These are phyloP conservation scores for Cytospora leucostoma DNA, from an alignment of 2,329 filamentous ascomycete genomes.

Conservation along the genomic window DNA sequence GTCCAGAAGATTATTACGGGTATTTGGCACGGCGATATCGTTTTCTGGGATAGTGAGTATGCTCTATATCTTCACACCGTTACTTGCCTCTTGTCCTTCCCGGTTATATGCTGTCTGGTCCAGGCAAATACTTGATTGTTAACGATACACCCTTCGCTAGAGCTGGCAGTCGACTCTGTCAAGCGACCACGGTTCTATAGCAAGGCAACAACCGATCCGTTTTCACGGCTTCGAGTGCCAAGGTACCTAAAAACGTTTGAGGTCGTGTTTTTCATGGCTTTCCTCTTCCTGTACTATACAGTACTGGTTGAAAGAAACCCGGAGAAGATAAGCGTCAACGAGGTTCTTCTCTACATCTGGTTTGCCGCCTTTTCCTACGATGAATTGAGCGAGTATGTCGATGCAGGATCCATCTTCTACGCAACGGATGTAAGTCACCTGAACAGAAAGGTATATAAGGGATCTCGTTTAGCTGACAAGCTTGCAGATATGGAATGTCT, in stretches of 20 bases:
- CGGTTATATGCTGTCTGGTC: background rate
- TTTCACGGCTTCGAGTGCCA: conserved; percentile 74
- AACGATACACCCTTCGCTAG: conserved; percentile 31
- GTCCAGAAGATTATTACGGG: conserved; percentile 83
- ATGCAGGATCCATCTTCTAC: conserved; percentile 86
- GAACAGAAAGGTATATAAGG: conserved; percentile 66
- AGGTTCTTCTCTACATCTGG: conserved; percentile 80
- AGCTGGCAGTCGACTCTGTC: conserved; percentile 68
- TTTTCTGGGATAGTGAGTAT: conserved; percentile 72
- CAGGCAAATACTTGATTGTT: too few relatives aligned
- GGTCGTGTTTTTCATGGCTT: conserved; percentile 75
- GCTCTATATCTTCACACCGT: background rate
- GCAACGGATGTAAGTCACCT: conserved; percentile 63
- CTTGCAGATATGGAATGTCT: conserved; percentile 67
- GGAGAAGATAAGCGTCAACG: conserved; percentile 64
- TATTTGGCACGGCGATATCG: conserved; percentile 83
- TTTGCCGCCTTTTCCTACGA: conserved; percentile 87
- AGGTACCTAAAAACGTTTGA: conserved; percentile 85
- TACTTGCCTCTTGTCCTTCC: background rate
- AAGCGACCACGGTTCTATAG: conserved; percentile 81
- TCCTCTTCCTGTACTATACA: conserved; percentile 81
- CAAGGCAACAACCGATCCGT: conserved; percentile 65
- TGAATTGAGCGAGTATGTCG: conserved; percentile 79
- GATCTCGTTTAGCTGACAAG: conserved; percentile 67
- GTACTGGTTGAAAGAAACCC: conserved; percentile 76